These are phyloP conservation scores for Eimeria nieschulzi DNA, from an alignment of 169 alveolate genomes.

Conservation along the genomic window DNA sequence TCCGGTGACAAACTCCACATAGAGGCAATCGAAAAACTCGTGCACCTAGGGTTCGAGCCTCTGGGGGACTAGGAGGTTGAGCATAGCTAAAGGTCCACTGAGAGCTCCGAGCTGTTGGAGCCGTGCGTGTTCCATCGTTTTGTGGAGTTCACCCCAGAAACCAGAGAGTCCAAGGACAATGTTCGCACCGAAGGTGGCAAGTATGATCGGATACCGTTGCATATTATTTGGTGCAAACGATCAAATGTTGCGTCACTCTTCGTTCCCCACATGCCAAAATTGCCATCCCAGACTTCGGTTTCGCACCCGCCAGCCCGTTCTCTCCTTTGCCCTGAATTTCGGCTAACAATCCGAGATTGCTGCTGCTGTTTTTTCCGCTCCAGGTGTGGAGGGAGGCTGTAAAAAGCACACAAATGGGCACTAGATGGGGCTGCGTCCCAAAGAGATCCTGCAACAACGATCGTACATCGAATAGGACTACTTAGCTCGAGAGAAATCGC, in stretches of 20 bases:
- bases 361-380: slow-evolving; percentile 59
- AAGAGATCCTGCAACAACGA: neutral
- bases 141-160: neutral
- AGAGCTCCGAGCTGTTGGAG: slow-evolving; percentile 38
- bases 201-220: neutral
- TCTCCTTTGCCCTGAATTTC: slow-evolving; percentile 14
- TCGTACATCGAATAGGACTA: neutral
- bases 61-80: slow-evolving; percentile 41
- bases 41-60: neutral
- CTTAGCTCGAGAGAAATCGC: neutral
- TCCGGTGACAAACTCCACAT: slow-evolving; percentile 38
- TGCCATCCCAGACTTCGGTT: neutral
- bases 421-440: neutral
- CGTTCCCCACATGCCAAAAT: neutral
- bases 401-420: neutral
- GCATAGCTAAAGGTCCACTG: slow-evolving; percentile 3
- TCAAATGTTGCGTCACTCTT: slow-evolving; percentile 12
- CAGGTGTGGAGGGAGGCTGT: slow-evolving; percentile 72
- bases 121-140: slow-evolving; percentile 37
- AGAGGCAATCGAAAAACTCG: neutral
- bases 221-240: slow-evolving; percentile 21
- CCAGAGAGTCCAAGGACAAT: slow-evolving; percentile 5
- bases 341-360: slow-evolving; percentile 34
- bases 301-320: slow-evolving; percentile 18
- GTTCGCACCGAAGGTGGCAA: neutral